These are phyloP conservation scores for Chlorella vulgaris DNA, from an alignment of 139 green algal genomes.

Conservation along the genomic window DNA sequence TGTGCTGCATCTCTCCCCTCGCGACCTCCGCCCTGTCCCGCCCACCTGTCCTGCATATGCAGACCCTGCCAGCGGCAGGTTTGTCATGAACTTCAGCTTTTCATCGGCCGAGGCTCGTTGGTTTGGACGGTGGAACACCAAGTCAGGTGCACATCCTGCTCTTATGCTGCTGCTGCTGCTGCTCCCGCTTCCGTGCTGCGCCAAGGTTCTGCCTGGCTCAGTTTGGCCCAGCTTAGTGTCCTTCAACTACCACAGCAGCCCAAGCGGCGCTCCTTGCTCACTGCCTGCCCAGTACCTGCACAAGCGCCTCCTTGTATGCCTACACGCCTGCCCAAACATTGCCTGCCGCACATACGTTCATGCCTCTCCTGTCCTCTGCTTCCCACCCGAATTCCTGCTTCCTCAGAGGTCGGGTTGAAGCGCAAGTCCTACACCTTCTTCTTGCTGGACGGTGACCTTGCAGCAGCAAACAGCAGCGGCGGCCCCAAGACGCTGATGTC, in stretches of 20 bases:
- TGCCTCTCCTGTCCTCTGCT: no score
- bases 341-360: no score
- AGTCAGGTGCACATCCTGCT: not conserved
- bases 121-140: conserved; percentile 15
- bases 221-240: no score
- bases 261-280: no score
- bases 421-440: conserved; percentile 40
- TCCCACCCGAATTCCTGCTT: no score
- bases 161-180: not conserved
- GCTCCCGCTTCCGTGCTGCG: not conserved
- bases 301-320: no score
- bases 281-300: no score
- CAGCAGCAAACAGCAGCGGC: conserved; percentile 34
- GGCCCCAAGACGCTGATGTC: conserved; percentile 42
- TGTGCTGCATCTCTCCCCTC: no score
- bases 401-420: conserved; percentile 3
- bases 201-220: not conserved
- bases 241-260: no score
- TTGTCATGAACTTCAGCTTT: conserved; percentile 29
- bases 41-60: not conserved
- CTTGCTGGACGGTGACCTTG: conserved; percentile 28
- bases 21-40: not conserved
- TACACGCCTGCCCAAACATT: no score
- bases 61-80: conserved; percentile 19
- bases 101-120: not conserved